phyloP scores from a whole-genome alignment of 768 basidiomycete genomes.

The Termitomyces eurrhizus region DNA sequence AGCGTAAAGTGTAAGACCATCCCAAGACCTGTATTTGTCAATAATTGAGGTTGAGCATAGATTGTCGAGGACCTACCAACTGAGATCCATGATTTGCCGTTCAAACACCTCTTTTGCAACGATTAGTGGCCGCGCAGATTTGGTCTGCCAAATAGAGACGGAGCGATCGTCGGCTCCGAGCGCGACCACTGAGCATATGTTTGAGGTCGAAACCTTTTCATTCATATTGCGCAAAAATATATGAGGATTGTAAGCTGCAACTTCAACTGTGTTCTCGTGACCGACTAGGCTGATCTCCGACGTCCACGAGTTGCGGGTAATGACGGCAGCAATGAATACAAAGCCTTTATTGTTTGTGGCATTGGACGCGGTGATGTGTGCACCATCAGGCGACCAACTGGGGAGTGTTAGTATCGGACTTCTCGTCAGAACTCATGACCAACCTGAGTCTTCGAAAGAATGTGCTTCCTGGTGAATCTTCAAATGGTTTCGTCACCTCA shows the following conservation, averaged over 20 bases:
- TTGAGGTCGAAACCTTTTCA: constrained; percentile 66
- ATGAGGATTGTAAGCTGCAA: constrained; percentile 92
- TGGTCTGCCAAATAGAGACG: constrained; percentile 96
- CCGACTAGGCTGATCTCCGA: constrained; percentile 94
- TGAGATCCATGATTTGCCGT: constrained; percentile 91
- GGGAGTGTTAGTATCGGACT: neutral
- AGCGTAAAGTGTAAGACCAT: constrained; percentile 89
- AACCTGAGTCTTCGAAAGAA: constrained; percentile 91
- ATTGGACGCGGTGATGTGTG: constrained; percentile 95
- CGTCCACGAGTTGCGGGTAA: constrained; percentile 84
- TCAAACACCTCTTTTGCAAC: constrained; percentile 95
- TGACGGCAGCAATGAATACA: constrained; percentile 96
- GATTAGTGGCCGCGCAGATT: constrained; percentile 83
- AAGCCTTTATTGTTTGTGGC: constrained; percentile 95
- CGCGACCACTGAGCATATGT: constrained; percentile 90
- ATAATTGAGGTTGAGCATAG: constrained; percentile 2
- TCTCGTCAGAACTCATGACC: constrained; percentile 2
- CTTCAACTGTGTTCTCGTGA: constrained; percentile 95
- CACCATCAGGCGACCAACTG: constrained; percentile 99
- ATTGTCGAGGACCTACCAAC: constrained; percentile 59
- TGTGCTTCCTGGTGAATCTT: constrained; percentile 90
- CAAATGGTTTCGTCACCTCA: constrained; percentile 86
- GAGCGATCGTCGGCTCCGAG: constrained; percentile 92
- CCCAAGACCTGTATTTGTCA: constrained; percentile 68
- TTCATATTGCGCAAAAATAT: constrained; percentile 81